Percentiles rank a stretch among this genome's conserved stretches.
phyloP scores from a whole-genome alignment of 352 stramenopile genomes.

The Thalassiosira livingstoniorum region DNA sequence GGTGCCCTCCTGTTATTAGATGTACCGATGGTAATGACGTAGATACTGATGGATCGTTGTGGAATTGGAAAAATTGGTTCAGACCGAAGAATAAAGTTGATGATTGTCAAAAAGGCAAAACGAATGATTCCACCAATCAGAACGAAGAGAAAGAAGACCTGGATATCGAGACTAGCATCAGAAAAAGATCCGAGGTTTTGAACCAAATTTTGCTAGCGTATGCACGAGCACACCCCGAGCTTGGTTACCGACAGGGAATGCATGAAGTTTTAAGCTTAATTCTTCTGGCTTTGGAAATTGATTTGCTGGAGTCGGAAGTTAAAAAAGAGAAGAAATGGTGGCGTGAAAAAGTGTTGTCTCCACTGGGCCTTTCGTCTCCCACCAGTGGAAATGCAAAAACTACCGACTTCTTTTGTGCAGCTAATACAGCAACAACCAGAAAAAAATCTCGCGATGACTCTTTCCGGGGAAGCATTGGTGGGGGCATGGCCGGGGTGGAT shows the following conservation, averaged over 20 bases:
- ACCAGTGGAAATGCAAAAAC: too few relatives aligned
- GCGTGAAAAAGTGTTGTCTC: constrained; percentile 51
- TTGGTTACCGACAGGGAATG: constrained; percentile 95
- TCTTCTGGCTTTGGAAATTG: constrained; percentile 86
- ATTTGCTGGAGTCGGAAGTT: constrained; percentile 64
- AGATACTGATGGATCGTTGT: too few relatives aligned
- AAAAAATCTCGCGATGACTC: not conserved
- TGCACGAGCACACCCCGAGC: constrained; percentile 86
- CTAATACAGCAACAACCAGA: constrained; percentile 2
- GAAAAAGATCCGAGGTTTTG: constrained; percentile 62
- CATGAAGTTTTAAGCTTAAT: constrained; percentile 93
- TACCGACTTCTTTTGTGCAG: too few relatives aligned
- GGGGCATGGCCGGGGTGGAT: constrained; percentile 36
- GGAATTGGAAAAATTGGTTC: too few relatives aligned
- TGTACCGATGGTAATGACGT: too few relatives aligned
- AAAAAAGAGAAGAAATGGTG: constrained; percentile 31
- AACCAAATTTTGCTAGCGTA: constrained; percentile 79
- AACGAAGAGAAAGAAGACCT: constrained; percentile 14
- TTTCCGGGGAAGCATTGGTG: not conserved
- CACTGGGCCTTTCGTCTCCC: constrained; percentile 1
- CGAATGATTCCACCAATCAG: too few relatives aligned
- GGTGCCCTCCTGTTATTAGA: too few relatives aligned
- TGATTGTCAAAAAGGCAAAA: too few relatives aligned
- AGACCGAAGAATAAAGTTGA: too few relatives aligned
- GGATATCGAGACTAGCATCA: constrained; percentile 31